Conservation (phyloP, 352 stramenopile species). For the Plasmopara viticola region DNA sequence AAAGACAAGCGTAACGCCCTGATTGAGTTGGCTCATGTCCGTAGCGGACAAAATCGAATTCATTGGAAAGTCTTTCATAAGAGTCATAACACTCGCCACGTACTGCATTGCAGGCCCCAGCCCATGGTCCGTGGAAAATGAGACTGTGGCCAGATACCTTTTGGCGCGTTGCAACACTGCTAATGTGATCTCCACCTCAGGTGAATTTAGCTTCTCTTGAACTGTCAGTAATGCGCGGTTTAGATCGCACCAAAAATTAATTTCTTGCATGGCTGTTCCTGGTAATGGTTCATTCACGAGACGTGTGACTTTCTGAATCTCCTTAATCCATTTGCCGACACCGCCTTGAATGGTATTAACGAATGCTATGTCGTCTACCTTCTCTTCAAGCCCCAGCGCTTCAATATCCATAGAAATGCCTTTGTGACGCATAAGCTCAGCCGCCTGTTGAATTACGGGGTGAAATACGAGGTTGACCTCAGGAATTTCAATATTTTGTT, state of each 20-base stretch:
- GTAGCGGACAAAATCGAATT: conserved; percentile 88
- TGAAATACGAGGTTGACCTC: conserved; percentile 88
- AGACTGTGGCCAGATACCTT: conserved; percentile 84
- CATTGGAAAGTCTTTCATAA: conserved; percentile 93
- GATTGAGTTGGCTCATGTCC: conserved; percentile 76
- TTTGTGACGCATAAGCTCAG: conserved; percentile 63
- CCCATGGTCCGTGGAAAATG: conserved; percentile 88
- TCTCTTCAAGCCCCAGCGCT: conserved; percentile 70
- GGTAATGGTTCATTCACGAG: conserved; percentile 84
- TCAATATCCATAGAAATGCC: conserved; percentile 77
- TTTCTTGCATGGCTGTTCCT: conserved; percentile 88
- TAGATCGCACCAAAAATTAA: conserved; percentile 94
- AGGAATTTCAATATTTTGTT: conserved; percentile 93
- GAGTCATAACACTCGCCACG: conserved; percentile 85
- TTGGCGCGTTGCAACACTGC: conserved; percentile 89
- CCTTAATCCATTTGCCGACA: conserved; percentile 93
- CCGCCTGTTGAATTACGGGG: conserved; percentile 78
- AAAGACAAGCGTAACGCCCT: conserved; percentile 79
- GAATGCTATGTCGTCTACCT: conserved; percentile 78
- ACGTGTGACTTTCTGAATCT: conserved; percentile 92
- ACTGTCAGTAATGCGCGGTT: conserved; percentile 82
- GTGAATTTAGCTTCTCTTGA: conserved; percentile 81
- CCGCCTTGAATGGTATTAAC: conserved; percentile 83
- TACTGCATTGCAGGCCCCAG: conserved; percentile 80
- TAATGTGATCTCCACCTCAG: conserved; percentile 88